phyloP scores from a whole-genome alignment of 768 basidiomycete genomes.

The Boletus reticulatus region DNA sequence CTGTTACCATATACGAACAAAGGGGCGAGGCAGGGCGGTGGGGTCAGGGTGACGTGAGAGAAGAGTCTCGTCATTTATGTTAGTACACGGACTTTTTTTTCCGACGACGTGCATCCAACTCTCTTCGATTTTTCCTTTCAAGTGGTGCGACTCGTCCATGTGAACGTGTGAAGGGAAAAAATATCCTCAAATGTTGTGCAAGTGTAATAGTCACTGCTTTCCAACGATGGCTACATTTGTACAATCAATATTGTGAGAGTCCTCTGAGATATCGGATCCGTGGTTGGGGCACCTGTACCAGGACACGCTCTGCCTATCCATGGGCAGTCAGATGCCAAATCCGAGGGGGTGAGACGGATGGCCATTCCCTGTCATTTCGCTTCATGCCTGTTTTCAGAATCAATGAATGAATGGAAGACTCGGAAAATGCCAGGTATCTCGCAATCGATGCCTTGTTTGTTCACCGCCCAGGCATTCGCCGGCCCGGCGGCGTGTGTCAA shows the following conservation, averaged over 20 bases:
- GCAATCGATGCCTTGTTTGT: background rate
- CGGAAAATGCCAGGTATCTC: slow-evolving; percentile 16
- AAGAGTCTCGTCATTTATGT: background rate
- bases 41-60: slow-evolving; percentile 2
- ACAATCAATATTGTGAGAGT: background rate
- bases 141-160: background rate
- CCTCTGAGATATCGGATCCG: background rate
- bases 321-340: background rate
- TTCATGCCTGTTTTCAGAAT: background rate
- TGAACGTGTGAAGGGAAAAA: background rate
- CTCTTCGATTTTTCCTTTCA: too few species aligned
- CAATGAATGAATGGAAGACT: slow-evolving; percentile 2
- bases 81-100: background rate
- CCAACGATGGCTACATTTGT: too few species aligned
- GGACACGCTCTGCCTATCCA: background rate
- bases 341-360: background rate
- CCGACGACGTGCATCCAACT: background rate
- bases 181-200: too few species aligned
- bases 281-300: background rate
- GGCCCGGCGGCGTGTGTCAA: background rate
- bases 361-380: background rate
- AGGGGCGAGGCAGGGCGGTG: background rate
- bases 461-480: background rate
- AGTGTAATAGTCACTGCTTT: too few species aligned
- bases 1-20: too few species aligned